Base-by-base conservation (phyloP, 495 filamentous ascomycete genomes). In the Aspergillus egyptiacus region DNA sequence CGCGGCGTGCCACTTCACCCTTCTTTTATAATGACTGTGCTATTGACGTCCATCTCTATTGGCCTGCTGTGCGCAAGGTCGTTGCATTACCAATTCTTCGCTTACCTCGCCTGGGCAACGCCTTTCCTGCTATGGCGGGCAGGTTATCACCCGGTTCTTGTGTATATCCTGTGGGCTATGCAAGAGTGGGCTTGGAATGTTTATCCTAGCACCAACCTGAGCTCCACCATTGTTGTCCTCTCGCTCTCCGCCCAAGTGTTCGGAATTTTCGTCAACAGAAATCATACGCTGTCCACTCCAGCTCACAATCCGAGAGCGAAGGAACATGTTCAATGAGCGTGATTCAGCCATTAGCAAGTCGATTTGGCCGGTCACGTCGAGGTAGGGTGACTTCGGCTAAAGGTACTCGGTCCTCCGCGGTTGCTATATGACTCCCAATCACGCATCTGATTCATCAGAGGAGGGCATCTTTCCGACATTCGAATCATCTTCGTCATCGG, bases 161-260 rank as follows among this genome's bases (percentile, higher is more conserved):
- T 89, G 55, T 86, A 82, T 60, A 64, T 59, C 2, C 56, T 89
- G 1, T 98, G 91, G 91, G 83, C 73, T 6, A 73, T 79, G 36
- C 93, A 98, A 64, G 93, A 98, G 58, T 91, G 86, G 89, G 89
- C 87, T 8, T 98, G 93, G 93, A 96, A 96, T 60, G 81, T 89
- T 2, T 98, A 84, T 66, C 93, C 93, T n/a, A 95, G 89, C 63
- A 95, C 90, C 20, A 69, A 83, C 43, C 51, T 59, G 37, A 97
- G 91, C 64, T 95, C 90, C 8, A 68, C 69, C 49, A 75, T 82
- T 15, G 91, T 95, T 24, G 86, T 96, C 9, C 76, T 73, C 8
- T 78, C 80, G 17, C 70, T 96, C 43, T 80, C 75, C 22, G 49
- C 79, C 11, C 83, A 83, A 42, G 84, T 93, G 3, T 69, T 73